A percentile compares a stretch with the other conserved stretches of the same genome.
phyloP scores from a whole-genome alignment of 169 alveolate species.

The Toxoplasma gondii region DNA sequence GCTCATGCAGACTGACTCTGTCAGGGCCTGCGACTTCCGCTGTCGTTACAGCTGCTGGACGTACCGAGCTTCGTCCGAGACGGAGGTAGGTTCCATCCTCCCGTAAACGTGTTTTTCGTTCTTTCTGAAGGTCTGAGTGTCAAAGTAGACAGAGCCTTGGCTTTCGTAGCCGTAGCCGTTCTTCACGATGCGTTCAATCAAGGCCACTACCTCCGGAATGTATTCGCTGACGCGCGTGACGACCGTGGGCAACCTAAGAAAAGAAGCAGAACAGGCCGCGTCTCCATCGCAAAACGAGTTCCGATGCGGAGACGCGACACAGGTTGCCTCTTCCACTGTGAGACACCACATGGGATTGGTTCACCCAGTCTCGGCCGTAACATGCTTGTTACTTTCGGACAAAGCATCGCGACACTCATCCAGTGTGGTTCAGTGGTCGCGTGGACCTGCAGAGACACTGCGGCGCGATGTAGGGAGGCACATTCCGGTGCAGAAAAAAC shows the following conservation, averaged over 20 bases:
- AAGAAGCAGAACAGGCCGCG: background rate
- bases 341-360: too few species aligned
- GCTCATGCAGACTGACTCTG: too few species aligned
- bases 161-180: constrained; percentile 69
- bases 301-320: too few species aligned
- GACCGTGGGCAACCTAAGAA: constrained; percentile 54
- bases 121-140: constrained; percentile 49
- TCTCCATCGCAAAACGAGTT: background rate
- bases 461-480: too few species aligned
- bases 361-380: too few species aligned
- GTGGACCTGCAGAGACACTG: too few species aligned
- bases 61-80: constrained; percentile 4
- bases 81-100: constrained; percentile 66
- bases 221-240: constrained; percentile 68
- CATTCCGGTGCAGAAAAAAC: too few species aligned
- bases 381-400: too few species aligned
- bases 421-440: too few species aligned
- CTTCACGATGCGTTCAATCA: constrained; percentile 46
- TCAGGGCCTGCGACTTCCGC: too few species aligned
- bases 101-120: constrained; percentile 48
- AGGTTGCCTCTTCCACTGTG: too few species aligned
- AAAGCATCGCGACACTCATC: too few species aligned
- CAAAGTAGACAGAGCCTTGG: constrained; percentile 71
- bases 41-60: background rate
- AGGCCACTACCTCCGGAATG: constrained; percentile 59